Evolutionary conservation across 2,329 filamentous ascomycete species (phyloP), one percentile per base, ranked within the genome.

Genomic region (Pseudonectria buxi): DNA sequence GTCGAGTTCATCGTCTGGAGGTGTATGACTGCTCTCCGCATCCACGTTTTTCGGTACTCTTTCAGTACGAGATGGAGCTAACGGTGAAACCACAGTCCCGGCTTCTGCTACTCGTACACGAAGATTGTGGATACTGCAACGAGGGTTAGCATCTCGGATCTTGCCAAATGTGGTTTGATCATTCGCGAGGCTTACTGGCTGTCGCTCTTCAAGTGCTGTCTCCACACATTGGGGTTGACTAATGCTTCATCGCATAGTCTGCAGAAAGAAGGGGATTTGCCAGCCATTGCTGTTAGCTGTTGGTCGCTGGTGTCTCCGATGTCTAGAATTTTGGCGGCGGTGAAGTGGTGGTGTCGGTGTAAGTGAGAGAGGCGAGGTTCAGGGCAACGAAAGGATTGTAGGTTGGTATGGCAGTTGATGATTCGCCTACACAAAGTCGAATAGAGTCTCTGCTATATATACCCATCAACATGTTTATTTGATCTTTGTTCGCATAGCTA

Each of bases 191-290:
- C 49, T 7, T 44, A 50, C 49, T 53, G 49, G 35, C 22, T 41
- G 11, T 50, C 49, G 28, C 38, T 50, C 33, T 53, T 53, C 31
- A 46, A 39, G 28, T 51, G 48, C 30, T 45, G 34, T 30, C 47
- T 42, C 45, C 47, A 53, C 9, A 26, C 39, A 16, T 33, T 33
- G 9, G 37, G 16, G 30, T 37, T 44, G 22, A 35, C 31, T 29
- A 53, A 29, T 33, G 41, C 26, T 29, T 44, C 16, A 24, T 46
- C 32, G 30, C 50, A 53, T 10, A 51, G 29, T 24, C 50, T 39
- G 18, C 50, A 53, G 6, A 39, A 26, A 13, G 44, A 43, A 15
- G 48, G 47, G 4, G 35, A 29, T 41, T 46, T n/a, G n/a, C n/a
- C n/a, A n/a, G n/a, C n/a, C n/a, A n/a, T n/a, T n/a, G n/a, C n/a